Percentiles rank a stretch among this genome's conserved stretches.
phyloP scores from a whole-genome alignment of 805 yeast genomes.

The Saccharomycopsis sp. region DNA sequence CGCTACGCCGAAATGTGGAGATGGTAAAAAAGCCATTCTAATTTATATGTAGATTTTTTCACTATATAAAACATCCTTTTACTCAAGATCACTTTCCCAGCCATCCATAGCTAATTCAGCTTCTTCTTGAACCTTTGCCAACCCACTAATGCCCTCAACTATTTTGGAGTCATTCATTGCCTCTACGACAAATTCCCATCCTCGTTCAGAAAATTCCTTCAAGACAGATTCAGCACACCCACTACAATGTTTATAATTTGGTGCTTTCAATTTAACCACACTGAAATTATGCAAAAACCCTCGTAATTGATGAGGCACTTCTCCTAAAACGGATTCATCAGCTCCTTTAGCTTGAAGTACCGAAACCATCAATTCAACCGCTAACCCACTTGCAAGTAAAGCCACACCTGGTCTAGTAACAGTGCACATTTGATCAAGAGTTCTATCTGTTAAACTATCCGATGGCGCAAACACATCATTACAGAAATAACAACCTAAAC shows the following conservation, averaged over 20 bases:
- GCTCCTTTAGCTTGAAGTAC: constrained; percentile 49
- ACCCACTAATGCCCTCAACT: constrained; percentile 75
- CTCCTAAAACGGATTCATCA: constrained; percentile 47
- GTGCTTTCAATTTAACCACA: constrained; percentile 59
- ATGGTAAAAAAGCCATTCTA: no score
- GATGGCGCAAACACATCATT: constrained; percentile 93
- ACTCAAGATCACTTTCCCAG: constrained; percentile 20
- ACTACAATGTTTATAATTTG: constrained; percentile 72
- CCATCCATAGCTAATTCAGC: constrained; percentile 47
- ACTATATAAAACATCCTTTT: constrained; percentile 22
- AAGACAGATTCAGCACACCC: constrained; percentile 72
- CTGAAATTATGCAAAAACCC: constrained; percentile 71
- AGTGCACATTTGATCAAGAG: constrained; percentile 97
- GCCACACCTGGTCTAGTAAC: constrained; percentile 98
- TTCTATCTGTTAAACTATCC: constrained; percentile 79
- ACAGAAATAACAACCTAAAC: constrained; percentile 84
- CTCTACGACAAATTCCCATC: constrained; percentile 75
- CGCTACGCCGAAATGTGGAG: no score
- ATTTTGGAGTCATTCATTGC: constrained; percentile 63
- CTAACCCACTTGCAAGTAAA: constrained; percentile 73
- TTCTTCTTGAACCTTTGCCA: constrained; percentile 60
- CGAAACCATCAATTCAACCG: constrained; percentile 77
- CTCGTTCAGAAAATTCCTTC: constrained; percentile 39
- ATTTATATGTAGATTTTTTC: no score
- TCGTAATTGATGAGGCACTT: constrained; percentile 81